Percentiles rank a stretch among this genome's conserved stretches.
Evolutionary conservation across 345 rosid genomes (phyloP).

Genomic region (Microcos paniculata): DNA sequence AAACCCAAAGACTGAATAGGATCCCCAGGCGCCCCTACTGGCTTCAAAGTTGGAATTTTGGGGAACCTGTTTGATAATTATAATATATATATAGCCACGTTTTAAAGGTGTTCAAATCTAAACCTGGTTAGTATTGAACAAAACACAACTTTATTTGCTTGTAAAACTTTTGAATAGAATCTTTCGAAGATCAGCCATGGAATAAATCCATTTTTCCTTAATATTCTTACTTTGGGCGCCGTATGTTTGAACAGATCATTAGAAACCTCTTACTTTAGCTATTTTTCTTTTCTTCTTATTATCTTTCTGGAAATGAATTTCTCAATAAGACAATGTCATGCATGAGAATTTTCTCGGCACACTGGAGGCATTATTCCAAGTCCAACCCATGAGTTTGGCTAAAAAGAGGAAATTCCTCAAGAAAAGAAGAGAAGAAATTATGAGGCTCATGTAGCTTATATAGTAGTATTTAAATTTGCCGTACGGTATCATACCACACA

Average conservation of each 20-base stretch:
- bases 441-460: too few relatives aligned
- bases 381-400: not conserved
- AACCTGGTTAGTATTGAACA: not conserved
- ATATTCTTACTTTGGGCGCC: not conserved
- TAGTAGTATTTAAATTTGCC: not conserved
- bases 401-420: not conserved
- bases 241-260: not conserved
- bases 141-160: not conserved
- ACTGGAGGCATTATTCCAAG: too few relatives aligned
- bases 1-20: too few relatives aligned
- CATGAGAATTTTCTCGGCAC: not conserved
- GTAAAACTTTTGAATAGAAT: slow-evolving; percentile 3
- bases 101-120: not conserved
- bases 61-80: too few relatives aligned
- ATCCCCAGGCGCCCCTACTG: too few relatives aligned
- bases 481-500: not conserved
- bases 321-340: not conserved
- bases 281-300: not conserved
- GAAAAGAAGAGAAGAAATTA: not conserved
- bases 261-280: not conserved
- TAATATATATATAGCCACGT: slow-evolving; percentile 7
- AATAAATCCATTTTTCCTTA: not conserved
- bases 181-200: not conserved
- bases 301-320: not conserved
- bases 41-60: too few relatives aligned